These are phyloP conservation scores for Pinus albicaulis DNA, from an alignment of 75 land plant species.

Conservation along the genomic window DNA sequence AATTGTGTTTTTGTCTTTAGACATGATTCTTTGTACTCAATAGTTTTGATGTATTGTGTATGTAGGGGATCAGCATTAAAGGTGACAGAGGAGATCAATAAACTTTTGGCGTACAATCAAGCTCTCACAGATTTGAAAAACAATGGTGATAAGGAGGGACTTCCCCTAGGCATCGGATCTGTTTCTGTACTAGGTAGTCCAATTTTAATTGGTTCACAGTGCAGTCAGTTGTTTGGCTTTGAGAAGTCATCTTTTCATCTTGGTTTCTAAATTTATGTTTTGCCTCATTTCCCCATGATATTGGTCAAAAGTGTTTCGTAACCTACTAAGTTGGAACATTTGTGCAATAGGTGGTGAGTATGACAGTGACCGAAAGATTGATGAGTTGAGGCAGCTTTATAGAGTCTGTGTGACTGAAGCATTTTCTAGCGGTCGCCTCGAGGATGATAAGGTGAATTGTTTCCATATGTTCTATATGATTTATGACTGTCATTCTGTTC, in stretches of 20 bases:
- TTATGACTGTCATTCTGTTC: background rate
- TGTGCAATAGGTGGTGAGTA: conserved; percentile 73
- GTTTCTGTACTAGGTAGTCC: conserved; percentile 69
- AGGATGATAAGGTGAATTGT: conserved; percentile 59
- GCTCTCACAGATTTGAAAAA: conserved; percentile 48
- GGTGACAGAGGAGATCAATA: conserved; percentile 67
- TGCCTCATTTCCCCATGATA: background rate
- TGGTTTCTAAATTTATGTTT: background rate
- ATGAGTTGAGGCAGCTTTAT: conserved; percentile 82
- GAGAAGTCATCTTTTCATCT: background rate
- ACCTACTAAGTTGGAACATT: background rate
- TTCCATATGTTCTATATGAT: background rate
- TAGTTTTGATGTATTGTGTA: background rate
- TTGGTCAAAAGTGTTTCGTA: background rate
- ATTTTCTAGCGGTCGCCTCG: conserved; percentile 65
- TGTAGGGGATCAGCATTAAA: conserved; percentile 22
- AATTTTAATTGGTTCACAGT: background rate
- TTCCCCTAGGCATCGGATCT: conserved; percentile 78
- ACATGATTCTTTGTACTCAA: background rate
- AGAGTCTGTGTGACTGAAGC: conserved; percentile 71
- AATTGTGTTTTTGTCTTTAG: background rate
- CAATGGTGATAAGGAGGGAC: conserved; percentile 41
- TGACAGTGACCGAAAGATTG: conserved; percentile 81
- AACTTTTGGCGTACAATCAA: conserved; percentile 65
- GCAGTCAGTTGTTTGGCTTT: background rate